These are phyloP conservation scores for Torulaspora franciscae DNA, from an alignment of 805 yeast genomes.

Conservation along the genomic window DNA sequence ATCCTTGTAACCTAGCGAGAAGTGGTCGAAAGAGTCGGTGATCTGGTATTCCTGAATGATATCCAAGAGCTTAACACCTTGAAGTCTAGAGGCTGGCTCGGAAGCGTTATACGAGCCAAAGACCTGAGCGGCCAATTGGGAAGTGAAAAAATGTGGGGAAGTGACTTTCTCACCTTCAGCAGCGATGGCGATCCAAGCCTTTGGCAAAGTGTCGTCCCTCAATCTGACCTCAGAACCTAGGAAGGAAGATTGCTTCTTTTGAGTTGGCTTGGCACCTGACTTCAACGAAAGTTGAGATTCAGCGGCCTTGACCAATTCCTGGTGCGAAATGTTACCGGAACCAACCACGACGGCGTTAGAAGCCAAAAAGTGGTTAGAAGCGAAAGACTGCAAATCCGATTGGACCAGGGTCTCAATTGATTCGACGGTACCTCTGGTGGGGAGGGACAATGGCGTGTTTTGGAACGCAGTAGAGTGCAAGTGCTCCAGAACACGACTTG, in stretches of 20 bases:
- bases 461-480: constrained; percentile 82
- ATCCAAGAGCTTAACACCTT: constrained; percentile 67
- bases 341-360: constrained; percentile 64
- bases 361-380: constrained; percentile 52
- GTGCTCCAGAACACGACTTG: constrained; percentile 61
- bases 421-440: constrained; percentile 70
- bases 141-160: constrained; percentile 63
- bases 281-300: constrained; percentile 42
- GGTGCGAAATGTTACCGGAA: constrained; percentile 67
- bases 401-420: constrained; percentile 53
- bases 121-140: constrained; percentile 67
- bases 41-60: constrained; percentile 67
- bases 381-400: constrained; percentile 54
- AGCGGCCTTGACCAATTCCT: constrained; percentile 61
- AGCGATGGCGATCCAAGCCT: constrained; percentile 73
- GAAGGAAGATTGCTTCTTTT: constrained; percentile 53
- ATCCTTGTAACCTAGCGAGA: constrained; percentile 67
- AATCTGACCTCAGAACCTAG: constrained; percentile 83
- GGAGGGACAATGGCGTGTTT: constrained; percentile 74
- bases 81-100: constrained; percentile 52
- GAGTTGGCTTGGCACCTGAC: constrained; percentile 49
- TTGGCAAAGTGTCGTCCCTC: constrained; percentile 82
- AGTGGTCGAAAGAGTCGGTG: constrained; percentile 67
- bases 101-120: constrained; percentile 51
- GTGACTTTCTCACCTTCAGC: constrained; percentile 62